Base-by-base conservation (phyloP, 2,329 filamentous ascomycete genomes). In the Penicillium sp. region DNA sequence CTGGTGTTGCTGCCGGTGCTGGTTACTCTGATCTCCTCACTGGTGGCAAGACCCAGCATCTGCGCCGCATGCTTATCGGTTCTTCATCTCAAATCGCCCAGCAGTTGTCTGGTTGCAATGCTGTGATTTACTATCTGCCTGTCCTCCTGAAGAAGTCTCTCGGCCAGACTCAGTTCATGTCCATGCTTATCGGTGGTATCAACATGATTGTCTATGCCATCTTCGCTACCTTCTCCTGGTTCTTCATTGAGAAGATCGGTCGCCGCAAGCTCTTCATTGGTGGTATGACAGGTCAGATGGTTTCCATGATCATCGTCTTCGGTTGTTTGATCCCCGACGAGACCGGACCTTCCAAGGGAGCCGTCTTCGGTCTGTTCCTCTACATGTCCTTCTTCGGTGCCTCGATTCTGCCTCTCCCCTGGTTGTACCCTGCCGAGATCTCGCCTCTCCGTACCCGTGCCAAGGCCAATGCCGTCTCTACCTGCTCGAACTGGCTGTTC, bases 371-470 rank as follows among this genome's bases (percentile, higher is more conserved):
- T 55, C 73, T 89, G 13, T 89, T 89, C 73, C 80, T 85, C 3
- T 89, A 88, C 72, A 89, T 89, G 65, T 84, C 85, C 5, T 85
- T 85, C 53, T 89, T 88, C 60, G 86, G 85, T 34, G 85, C 85
- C 0, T 85, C 83, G 1, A 87, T 84, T 80, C 69, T 87, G 7
- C 84, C 85, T 16, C 78, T 87, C 24, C 85, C 85, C 1, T 89
- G 84, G 85, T 43, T 74, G 53, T 75, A 76, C 58, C 74, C 79
- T 0, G 78, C 81, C 46, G 82, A 82, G 59, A 72, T 82, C 65
- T 82, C 80, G 53, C 81, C 81, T 7, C 77, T 82, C 67, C 80
- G 80, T 69, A 83, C 80, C 7, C 76, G 81, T 47, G 78, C 80
- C 39, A 82, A 82, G 72, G 81, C 80, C 39, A 83, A 82, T 65